Base-by-base conservation (phyloP, 345 rosid species). In the Citrus reticulata region DNA sequence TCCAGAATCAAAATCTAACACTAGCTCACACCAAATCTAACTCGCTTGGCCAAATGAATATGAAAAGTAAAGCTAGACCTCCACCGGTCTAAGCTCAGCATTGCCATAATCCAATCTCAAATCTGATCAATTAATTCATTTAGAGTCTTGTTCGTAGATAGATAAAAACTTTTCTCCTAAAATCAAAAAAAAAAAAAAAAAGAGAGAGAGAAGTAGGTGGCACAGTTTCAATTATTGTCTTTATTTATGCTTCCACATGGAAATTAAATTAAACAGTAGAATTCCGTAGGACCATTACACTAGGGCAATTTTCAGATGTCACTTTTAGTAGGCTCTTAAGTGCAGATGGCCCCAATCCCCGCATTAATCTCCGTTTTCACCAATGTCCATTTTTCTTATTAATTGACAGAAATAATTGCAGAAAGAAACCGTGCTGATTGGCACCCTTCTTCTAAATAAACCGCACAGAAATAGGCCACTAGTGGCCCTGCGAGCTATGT, bases 401-500 rank as follows among this genome's bases (percentile, higher is more conserved):
- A 54, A 54, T 30, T 73, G 55, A 60, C 57, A 37, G 27, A 61
- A 61, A 63, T 46, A 9, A 75, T 75, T 75, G 70, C 24, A 62
- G 78, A 46, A 27, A 27, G 16, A 65, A 65, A 65, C 40, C 35
- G 68, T 65, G 42, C 67, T 30, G 37, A 63, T 29, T 30, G 32
- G 35, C 35, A 32, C 16, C 65, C 35, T 29, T 13, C 9, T 63
- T 64, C 40, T 64, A 29, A 16, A 30, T 17, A 64, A 68, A 68
- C 72, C 27, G 42, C 55, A 39, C 29, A 68, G 29, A 39, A n/a
- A 27, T 8, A 3, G 68, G 9, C 39, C 39, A 7, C 68, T 9
- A 2, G 37, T 5, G 30, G 20, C 6, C 67, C 67, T n/a, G 70
- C 70, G 5, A 22, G 8, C 17, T 29, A 16, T 29, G 22, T 29